These are phyloP conservation scores for Tolypocladium pustulatum DNA, from an alignment of 2,329 filamentous ascomycete genomes.

Conservation along the genomic window DNA sequence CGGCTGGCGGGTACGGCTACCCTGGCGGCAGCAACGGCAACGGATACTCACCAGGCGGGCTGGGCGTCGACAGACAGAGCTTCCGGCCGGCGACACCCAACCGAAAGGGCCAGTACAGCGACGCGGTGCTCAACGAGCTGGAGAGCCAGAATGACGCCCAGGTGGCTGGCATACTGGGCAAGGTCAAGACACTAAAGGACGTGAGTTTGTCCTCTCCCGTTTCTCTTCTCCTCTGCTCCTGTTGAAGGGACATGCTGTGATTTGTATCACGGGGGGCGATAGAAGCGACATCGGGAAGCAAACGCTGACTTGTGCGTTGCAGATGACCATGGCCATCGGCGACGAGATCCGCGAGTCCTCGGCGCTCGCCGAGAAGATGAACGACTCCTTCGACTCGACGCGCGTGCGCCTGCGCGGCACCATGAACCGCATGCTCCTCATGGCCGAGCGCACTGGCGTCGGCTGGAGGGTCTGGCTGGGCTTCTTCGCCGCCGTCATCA, in stretches of 20 bases:
- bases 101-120: constrained; percentile 78
- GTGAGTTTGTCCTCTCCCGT: constrained; percentile 39
- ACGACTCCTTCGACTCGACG: constrained; percentile 84
- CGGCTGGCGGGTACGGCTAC: constrained; percentile 12
- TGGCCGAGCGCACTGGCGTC: constrained; percentile 91
- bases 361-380: constrained; percentile 87
- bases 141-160: constrained; percentile 93
- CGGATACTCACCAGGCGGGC: constrained; percentile 26
- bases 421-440: constrained; percentile 93
- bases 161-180: constrained; percentile 80
- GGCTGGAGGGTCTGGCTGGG: constrained; percentile 89
- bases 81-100: constrained; percentile 64
- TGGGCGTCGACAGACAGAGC: constrained; percentile 17
- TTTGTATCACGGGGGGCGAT: too few relatives aligned
- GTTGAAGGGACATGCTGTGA: background rate
- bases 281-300: too few relatives aligned
- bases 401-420: constrained; percentile 73
- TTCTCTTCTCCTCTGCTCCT: background rate
- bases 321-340: constrained; percentile 89
- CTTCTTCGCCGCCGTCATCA: constrained; percentile 75
- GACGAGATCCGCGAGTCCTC: constrained; percentile 90
- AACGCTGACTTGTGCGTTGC: background rate
- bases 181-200: constrained; percentile 81
- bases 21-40: constrained; percentile 28
- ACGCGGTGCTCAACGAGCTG: constrained; percentile 82